Base-by-base conservation (phyloP, 495 filamentous ascomycete species). In the Gamarada debralockiae region DNA sequence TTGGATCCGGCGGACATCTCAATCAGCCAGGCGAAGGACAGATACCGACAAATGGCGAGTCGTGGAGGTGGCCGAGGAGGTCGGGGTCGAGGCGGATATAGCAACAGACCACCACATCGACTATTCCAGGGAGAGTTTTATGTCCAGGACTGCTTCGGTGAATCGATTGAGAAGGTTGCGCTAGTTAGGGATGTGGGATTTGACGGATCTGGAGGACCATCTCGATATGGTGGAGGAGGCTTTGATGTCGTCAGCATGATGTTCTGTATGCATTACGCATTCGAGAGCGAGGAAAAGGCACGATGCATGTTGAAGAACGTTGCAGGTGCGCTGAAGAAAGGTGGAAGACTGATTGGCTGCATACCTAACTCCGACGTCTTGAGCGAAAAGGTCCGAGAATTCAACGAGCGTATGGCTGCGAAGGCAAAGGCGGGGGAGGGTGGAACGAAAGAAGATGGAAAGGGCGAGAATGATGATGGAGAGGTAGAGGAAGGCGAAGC, bases 191-290 rank as follows among this genome's bases (percentile, higher is more conserved):
- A 92, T 48, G 88, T 98, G 12, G 93, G 93, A 3, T 92, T 95
- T 54, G 89, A 96, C 59, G 60, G 72, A 65, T 71, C 75, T 52
- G 61, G 75, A 75, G 80, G 78, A 49, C 42, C 63, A 13, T 66
- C 63, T 43, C 60, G 61, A 49, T 55, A 48, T 52, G 67, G 82
- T 12, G 82, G 82, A 1, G 85, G 89, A 34, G 91, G 92, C 7
- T 98, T 97, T 58, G 95, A 98, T 65, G 86, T 97, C 12, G 92
- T 98, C 42, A 87, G 86, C 50, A 96, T 95, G 79, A 98, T 98
- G 93, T 98, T 98, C 62, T 92, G 90, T 64, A 95, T 98, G 83
- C 93, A 98, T 71, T 98, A 98, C 64, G 92, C 95, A 0, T 98
- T 97, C 60, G 95, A 98, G 69, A 89, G 74, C 53, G 89, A 97